These are phyloP conservation scores for Sideroxylon spinosum DNA, from an alignment of 179 eudicot species.

Conservation along the genomic window DNA sequence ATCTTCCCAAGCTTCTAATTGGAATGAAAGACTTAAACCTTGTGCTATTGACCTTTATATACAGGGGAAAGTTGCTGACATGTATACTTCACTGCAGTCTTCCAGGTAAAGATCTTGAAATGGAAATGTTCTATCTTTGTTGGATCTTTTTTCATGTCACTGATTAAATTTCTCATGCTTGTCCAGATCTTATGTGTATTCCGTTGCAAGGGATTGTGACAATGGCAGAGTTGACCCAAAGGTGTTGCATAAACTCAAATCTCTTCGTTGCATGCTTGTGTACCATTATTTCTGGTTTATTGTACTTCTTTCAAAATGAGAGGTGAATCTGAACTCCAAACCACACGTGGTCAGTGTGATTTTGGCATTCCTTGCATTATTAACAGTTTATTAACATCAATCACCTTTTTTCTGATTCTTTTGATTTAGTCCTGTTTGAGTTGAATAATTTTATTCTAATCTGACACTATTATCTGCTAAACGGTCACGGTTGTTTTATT, in stretches of 20 bases:
- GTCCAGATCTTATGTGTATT: conserved; percentile 81
- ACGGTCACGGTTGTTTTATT: too few species aligned
- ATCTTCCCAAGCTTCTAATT: neutral
- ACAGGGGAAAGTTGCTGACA: conserved; percentile 96
- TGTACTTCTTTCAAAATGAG: neutral
- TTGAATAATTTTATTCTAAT: neutral
- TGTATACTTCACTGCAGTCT: conserved; percentile 90
- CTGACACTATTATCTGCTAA: neutral
- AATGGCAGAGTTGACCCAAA: conserved; percentile 63
- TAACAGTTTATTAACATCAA: neutral
- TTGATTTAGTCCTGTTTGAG: neutral
- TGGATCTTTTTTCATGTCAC: neutral
- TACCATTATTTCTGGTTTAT: neutral
- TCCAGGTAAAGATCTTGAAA: conserved; percentile 49
- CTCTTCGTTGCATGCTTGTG: conserved; percentile 1
- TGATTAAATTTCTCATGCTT: conserved; percentile 11
- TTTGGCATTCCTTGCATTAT: neutral
- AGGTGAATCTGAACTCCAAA: neutral
- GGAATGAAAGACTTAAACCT: neutral
- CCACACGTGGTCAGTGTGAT: neutral
- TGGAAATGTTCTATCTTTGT: neutral
- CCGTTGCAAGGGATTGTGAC: conserved; percentile 98
- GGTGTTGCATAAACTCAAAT: conserved; percentile 37
- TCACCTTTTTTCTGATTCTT: neutral
- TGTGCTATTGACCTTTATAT: conserved; percentile 21